Evolutionary conservation across 352 stramenopile genomes (phyloP).

Genomic region (Globisporangium heterothallicum): DNA sequence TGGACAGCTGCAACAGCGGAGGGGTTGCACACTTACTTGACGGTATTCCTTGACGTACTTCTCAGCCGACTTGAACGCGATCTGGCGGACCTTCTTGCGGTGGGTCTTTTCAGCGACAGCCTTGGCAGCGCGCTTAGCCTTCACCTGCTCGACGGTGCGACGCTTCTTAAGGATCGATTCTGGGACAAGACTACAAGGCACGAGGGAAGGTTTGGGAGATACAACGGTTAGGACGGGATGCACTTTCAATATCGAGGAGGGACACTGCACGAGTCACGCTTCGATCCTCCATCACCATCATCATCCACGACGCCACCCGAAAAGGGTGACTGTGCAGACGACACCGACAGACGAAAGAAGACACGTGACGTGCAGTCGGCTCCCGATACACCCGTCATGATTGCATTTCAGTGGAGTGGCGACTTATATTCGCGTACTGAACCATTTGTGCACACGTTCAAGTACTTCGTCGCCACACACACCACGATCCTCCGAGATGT

Average conservation of each 20-base stretch:
- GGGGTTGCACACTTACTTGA: constrained; percentile 38
- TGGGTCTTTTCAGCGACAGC: constrained; percentile 72
- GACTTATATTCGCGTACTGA: constrained; percentile 3
- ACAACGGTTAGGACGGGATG: constrained; percentile 71
- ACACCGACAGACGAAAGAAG: neutral
- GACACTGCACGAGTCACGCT: constrained; percentile 4
- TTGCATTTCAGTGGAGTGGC: constrained; percentile 85
- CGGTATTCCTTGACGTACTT: constrained; percentile 99
- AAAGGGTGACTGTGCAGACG: too few species aligned
- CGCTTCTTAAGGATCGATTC: constrained; percentile 91
- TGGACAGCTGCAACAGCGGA: neutral
- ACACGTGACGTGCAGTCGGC: constrained; percentile 8
- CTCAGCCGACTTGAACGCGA: constrained; percentile 94
- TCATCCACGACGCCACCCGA: neutral
- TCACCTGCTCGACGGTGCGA: constrained; percentile 83
- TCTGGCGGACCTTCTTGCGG: constrained; percentile 85
- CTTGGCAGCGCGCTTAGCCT: constrained; percentile 81
- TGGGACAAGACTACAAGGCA: constrained; percentile 65
- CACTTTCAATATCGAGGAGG: constrained; percentile 24
- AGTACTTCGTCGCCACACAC: constrained; percentile 50
- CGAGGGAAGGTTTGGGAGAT: constrained; percentile 14
- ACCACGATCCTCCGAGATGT: constrained; percentile 81
- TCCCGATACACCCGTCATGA: constrained; percentile 80
- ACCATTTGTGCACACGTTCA: constrained; percentile 1
- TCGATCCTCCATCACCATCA: neutral